These are phyloP conservation scores for Tetrahymena malaccensis DNA, from an alignment of 73 alveolate species.

Conservation along the genomic window DNA sequence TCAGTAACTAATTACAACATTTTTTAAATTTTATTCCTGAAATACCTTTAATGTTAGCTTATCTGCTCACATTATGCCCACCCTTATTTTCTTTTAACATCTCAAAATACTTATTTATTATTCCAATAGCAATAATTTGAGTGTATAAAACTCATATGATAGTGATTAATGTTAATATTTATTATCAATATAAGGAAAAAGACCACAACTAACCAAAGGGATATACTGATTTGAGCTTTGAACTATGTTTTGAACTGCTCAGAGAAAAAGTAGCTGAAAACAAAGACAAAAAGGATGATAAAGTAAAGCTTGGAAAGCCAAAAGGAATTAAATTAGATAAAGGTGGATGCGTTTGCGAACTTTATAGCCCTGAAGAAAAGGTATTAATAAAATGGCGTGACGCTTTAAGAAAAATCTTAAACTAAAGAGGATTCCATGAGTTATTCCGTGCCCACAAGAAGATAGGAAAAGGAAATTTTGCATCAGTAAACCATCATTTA, in stretches of 20 bases:
- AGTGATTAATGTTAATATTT: too few species aligned
- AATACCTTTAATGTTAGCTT: neutral
- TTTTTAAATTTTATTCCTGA: neutral
- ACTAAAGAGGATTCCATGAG: constrained; percentile 33
- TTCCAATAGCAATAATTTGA: neutral
- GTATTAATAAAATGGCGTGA: constrained; percentile 17
- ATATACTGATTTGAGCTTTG: neutral
- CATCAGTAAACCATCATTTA: neutral
- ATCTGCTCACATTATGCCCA: neutral
- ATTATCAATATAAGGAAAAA: neutral
- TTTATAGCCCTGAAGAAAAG: constrained; percentile 2
- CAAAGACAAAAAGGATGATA: neutral
- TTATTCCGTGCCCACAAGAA: constrained; percentile 19
- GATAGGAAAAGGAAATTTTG: constrained; percentile 40
- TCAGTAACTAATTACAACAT: neutral
- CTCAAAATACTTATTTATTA: too few species aligned
- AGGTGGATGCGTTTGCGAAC: neutral
- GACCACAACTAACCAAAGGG: neutral
- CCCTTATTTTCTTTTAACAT: too few species aligned
- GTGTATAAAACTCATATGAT: neutral
- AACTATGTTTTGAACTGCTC: neutral
- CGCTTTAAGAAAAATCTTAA: constrained; percentile 10
- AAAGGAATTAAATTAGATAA: neutral
- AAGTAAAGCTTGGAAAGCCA: neutral
- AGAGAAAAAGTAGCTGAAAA: neutral